Evolutionary conservation across 148 eudicot species (phyloP).

Genomic region (Mesembryanthemum crystallinum): DNA sequence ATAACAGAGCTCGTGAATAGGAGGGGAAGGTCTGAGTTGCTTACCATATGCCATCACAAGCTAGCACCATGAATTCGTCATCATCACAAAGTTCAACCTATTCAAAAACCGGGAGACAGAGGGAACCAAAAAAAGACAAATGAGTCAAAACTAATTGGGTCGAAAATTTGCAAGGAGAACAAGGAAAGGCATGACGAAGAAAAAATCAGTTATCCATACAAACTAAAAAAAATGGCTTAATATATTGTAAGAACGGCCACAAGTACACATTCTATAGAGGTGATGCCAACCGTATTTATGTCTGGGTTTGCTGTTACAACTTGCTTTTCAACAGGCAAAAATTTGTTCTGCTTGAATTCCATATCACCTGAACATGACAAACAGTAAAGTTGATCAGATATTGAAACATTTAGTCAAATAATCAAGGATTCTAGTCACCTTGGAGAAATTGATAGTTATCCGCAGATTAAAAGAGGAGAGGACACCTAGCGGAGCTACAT

Average conservation of each 20-base stretch:
- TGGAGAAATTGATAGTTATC: background rate
- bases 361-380: slow-evolving; percentile 66
- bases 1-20: background rate
- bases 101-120: background rate
- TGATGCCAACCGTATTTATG: slow-evolving; percentile 63
- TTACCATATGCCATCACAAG: slow-evolving; percentile 98
- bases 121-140: background rate
- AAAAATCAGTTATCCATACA: background rate
- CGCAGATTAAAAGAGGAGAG: background rate
- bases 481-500: background rate
- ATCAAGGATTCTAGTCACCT: background rate
- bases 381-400: background rate
- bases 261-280: background rate
- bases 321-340: slow-evolving; percentile 86
- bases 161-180: background rate
- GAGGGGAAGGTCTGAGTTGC: slow-evolving; percentile 26
- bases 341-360: slow-evolving; percentile 98
- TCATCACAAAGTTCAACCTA: slow-evolving; percentile 86
- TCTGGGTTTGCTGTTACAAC: slow-evolving; percentile 94
- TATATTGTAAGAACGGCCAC: background rate
- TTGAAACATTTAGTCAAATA: background rate
- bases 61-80: slow-evolving; percentile 91
- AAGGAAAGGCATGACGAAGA: background rate
- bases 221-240: no score
- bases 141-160: background rate